A percentile compares a stretch with the other conserved stretches of the same genome.
phyloP scores from a whole-genome alignment of 495 filamentous ascomycete species.

The Daldinia concentrica region DNA sequence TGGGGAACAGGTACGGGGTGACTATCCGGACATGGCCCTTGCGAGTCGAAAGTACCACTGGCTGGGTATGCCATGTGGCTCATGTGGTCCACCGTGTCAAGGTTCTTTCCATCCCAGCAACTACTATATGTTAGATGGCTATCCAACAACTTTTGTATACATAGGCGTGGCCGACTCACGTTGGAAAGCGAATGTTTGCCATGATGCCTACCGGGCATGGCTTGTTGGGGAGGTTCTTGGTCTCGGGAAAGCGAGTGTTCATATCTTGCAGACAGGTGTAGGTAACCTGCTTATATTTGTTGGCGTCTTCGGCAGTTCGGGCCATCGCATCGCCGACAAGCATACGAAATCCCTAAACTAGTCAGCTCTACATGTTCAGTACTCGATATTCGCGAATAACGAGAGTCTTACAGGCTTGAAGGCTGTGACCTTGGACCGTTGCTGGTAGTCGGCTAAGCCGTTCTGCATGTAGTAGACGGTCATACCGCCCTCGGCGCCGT shows the following conservation, averaged over 20 bases:
- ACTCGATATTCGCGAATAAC: not conserved
- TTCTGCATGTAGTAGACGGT: constrained; percentile 55
- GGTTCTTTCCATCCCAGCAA: constrained; percentile 51
- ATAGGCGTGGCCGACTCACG: constrained; percentile 26
- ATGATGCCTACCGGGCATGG: constrained; percentile 50
- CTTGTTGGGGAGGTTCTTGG: constrained; percentile 41
- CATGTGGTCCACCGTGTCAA: constrained; percentile 48
- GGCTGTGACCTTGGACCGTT: constrained; percentile 49
- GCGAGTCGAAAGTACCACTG: constrained; percentile 46
- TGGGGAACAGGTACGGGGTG: constrained; percentile 48
- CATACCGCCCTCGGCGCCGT: constrained; percentile 51
- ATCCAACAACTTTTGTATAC: not conserved
- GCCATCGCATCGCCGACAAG: constrained; percentile 42
- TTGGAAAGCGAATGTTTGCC: constrained; percentile 51
- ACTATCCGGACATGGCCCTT: constrained; percentile 42
- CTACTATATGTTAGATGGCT: constrained; percentile 24
- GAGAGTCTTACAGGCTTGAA: constrained; percentile 50
- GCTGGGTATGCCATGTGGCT: constrained; percentile 48
- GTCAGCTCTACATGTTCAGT: constrained; percentile 4
- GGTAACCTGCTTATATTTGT: constrained; percentile 44
- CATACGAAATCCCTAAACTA: constrained; percentile 48
- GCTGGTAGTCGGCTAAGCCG: constrained; percentile 45
- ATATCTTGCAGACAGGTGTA: constrained; percentile 44
- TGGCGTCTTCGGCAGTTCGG: constrained; percentile 38
- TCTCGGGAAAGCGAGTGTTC: constrained; percentile 39